Conservation (phyloP, 2,329 filamentous ascomycete species). For the Neopestalotiopsis sp. region DNA sequence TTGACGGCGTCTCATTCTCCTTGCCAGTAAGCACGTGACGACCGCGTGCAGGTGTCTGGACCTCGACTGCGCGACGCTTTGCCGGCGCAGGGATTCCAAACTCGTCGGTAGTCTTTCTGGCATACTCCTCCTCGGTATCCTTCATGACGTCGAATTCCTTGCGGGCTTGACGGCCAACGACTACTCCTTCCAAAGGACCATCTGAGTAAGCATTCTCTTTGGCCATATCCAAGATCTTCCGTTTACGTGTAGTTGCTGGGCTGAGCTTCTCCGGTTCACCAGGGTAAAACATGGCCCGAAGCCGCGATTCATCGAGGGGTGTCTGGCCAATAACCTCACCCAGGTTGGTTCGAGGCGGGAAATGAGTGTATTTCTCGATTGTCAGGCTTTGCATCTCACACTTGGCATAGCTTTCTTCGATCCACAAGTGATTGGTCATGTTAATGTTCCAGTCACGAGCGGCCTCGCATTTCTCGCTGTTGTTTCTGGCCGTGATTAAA, state of each 20-base stretch:
- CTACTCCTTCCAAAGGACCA: constrained; percentile 53
- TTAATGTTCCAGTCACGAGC: constrained; percentile 91
- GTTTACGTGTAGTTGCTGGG: constrained; percentile 51
- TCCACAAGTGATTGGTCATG: constrained; percentile 93
- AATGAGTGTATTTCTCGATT: constrained; percentile 80
- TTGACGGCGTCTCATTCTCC: constrained; percentile 83
- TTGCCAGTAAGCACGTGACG: constrained; percentile 67
- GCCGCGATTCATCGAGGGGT: constrained; percentile 68
- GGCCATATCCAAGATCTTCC: constrained; percentile 54
- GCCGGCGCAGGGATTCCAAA: constrained; percentile 38
- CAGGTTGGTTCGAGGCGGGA: constrained; percentile 87
- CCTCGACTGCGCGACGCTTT: constrained; percentile 36
- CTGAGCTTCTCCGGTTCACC: constrained; percentile 59
- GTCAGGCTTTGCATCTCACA: constrained; percentile 78
- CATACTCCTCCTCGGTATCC: constrained; percentile 45
- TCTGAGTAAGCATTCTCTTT: constrained; percentile 56
- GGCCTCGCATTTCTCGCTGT: constrained; percentile 91
- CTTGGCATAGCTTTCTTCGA: constrained; percentile 95
- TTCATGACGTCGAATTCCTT: constrained; percentile 51
- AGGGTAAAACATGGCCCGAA: constrained; percentile 72
- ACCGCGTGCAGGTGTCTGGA: constrained; percentile 58
- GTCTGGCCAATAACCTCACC: constrained; percentile 93
- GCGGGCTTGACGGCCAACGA: constrained; percentile 46
- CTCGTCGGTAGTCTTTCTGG: constrained; percentile 37
- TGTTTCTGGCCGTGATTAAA: constrained; percentile 86